Base-by-base conservation (phyloP, 345 rosid genomes). In the Populus euphratica region DNA sequence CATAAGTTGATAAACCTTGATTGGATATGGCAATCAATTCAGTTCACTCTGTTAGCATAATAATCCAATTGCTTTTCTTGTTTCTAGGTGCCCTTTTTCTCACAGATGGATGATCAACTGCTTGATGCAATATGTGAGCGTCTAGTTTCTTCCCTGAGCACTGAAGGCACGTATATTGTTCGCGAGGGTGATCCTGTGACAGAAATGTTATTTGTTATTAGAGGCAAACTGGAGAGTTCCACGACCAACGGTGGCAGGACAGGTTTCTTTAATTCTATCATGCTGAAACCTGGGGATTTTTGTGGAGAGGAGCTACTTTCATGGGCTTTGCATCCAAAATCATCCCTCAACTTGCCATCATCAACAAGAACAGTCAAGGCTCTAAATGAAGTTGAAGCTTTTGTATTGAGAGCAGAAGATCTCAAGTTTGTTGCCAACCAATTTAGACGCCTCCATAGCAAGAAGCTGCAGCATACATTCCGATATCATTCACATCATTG, bases 221-320 rank as follows among this genome's bases (percentile, higher is more conserved):
- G 91, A 25, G 94, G 92, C 35, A 87, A 76, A 73, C 85, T 90
- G 43, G 90, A 89, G 27, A 87, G 91, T 79, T 90, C 89, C 1
- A 90, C 92, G 1, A 90, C 92, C 14, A 86, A 90, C 49, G 92
- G 94, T 72, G 94, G 94, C 39, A 80, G 91, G 50, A 85, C 91
- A 11, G 90, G 90, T 54, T 90, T 90, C 85, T 89, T 81, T 81
- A 89, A 90, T 83, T 83, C 88, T 12, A 87, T 86, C 76, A 84
- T 78, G 69, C 68, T 90, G 8, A 86, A 85, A 68, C 90, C 92
- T n/a, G 90, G 91, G 39, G 92, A 89, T 36, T 86, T 90, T 72
- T 89, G 91, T 4, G 90, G 93, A 16, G 92, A 90, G 84, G 92
- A 90, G 87, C 87, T 90, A 73, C 85, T 88, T n/a, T 84, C 93